These are phyloP conservation scores for Mucor irregularis DNA, from an alignment of 371 early-diverging fungal genomes.

Conservation along the genomic window DNA sequence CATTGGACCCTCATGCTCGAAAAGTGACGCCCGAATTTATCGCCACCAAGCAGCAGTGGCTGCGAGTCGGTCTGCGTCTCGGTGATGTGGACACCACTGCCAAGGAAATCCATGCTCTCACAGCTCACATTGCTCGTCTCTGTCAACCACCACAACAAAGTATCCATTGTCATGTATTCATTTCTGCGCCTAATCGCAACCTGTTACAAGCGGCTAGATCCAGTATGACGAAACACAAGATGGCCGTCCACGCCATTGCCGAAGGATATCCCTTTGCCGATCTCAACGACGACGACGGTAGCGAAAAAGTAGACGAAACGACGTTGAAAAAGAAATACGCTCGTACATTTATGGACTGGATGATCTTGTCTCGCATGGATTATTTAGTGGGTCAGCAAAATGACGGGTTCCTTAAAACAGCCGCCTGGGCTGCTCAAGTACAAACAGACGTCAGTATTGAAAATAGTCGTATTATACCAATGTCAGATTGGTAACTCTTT, in stretches of 20 bases:
- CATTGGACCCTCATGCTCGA: constrained; percentile 12
- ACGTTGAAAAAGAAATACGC: constrained; percentile 28
- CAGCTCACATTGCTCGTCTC: too few species aligned
- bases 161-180: constrained; percentile 28
- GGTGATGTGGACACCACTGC: not conserved
- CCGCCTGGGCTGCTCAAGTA: constrained; percentile 52
- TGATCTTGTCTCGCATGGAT: constrained; percentile 46
- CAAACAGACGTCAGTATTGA: constrained; percentile 26
- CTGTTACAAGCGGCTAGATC: constrained; percentile 6
- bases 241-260: constrained; percentile 29
- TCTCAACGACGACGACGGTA: constrained; percentile 8
- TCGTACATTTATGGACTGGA: constrained; percentile 46
- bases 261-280: constrained; percentile 25
- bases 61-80: constrained; percentile 39
- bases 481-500: constrained; percentile 18
- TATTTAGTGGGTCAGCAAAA: constrained; percentile 33
- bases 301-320: too few species aligned
- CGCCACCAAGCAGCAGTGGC: constrained; percentile 17
- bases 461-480: constrained; percentile 10
- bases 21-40: constrained; percentile 6
- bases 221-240: not conserved
- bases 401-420: constrained; percentile 33
- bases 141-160: constrained; percentile 5
- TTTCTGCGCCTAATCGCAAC: constrained; percentile 15
- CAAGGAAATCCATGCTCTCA: too few species aligned